These are phyloP conservation scores for Maudiozyma bulderi DNA, from an alignment of 805 yeast genomes.

Conservation along the genomic window DNA sequence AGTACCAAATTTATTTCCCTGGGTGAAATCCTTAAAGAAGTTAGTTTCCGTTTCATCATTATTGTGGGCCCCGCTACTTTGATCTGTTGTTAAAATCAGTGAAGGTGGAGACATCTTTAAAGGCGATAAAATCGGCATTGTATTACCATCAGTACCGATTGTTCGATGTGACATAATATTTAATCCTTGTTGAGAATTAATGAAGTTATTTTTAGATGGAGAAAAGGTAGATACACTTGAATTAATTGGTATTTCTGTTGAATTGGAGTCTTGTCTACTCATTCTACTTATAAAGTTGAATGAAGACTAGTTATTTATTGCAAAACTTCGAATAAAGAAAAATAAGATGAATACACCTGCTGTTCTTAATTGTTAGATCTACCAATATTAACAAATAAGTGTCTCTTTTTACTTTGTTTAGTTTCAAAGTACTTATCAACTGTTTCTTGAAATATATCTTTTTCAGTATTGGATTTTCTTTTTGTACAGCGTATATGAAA, in stretches of 20 bases:
- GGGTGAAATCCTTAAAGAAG: constrained; percentile 22
- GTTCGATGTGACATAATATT: not conserved
- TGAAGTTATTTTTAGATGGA: not conserved
- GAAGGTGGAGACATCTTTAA: constrained; percentile 1
- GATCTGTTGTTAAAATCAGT: not conserved
- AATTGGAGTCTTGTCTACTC: not conserved
- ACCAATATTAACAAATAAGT: too few species aligned
- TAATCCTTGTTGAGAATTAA: not conserved
- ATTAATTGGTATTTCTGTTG: not conserved
- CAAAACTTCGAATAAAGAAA: too few species aligned
- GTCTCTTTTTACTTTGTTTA: too few species aligned
- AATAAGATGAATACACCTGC: too few species aligned
- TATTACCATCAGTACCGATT: too few species aligned
- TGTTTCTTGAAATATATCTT: too few species aligned
- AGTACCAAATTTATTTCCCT: constrained; percentile 23
- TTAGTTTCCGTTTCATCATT: constrained; percentile 16
- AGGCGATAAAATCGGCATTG: not conserved
- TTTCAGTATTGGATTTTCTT: too few species aligned
- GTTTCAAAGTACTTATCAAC: too few species aligned
- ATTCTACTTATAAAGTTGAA: not conserved
- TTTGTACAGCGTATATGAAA: too few species aligned
- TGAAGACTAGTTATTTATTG: too few species aligned
- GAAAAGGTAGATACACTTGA: not conserved
- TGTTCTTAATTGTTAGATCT: too few species aligned
- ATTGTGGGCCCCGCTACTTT: not conserved